Evolutionary conservation across 805 yeast species (phyloP).

Genomic region (Starmerella cellae): DNA sequence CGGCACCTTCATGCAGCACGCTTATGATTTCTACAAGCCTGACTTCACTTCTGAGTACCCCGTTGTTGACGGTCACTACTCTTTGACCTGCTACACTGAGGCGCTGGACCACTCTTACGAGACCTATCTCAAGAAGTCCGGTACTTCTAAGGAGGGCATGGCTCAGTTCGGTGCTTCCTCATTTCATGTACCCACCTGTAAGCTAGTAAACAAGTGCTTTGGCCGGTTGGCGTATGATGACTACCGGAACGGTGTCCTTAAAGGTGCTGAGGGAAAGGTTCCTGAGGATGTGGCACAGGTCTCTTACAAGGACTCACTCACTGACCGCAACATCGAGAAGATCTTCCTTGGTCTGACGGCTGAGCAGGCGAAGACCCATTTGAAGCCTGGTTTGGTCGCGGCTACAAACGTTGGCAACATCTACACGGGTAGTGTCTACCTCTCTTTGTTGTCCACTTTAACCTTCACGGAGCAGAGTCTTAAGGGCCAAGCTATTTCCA

Average conservation of each 20-base stretch:
- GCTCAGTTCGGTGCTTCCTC: constrained; percentile 79
- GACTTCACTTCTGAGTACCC: constrained; percentile 95
- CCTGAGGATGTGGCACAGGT: constrained; percentile 45
- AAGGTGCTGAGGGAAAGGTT: constrained; percentile 37
- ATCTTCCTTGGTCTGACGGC: constrained; percentile 67
- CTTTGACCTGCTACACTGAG: constrained; percentile 82
- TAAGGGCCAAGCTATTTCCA: constrained; percentile 57
- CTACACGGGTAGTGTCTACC: constrained; percentile 90
- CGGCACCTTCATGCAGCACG: constrained; percentile 93
- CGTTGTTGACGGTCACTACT: constrained; percentile 92
- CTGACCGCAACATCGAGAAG: constrained; percentile 74
- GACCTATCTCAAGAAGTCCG: constrained; percentile 48
- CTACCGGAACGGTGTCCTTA: constrained; percentile 54
- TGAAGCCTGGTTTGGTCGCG: constrained; percentile 65
- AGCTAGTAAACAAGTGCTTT: constrained; percentile 80
- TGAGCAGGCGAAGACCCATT: constrained; percentile 51
- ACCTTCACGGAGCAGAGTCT: constrained; percentile 59
- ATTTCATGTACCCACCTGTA: constrained; percentile 97
- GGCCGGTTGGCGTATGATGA: constrained; percentile 88
- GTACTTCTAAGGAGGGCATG: constrained; percentile 40
- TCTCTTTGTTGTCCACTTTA: constrained; percentile 71
- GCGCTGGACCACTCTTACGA: constrained; percentile 82
- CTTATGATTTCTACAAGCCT: constrained; percentile 94
- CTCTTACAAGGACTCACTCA: constrained; percentile 63
- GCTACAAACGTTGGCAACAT: constrained; percentile 97